Percentiles rank a stretch among this genome's conserved stretches.
phyloP scores from a whole-genome alignment of 2,329 filamentous ascomycete species.

The Chaetomiaceae sp. region DNA sequence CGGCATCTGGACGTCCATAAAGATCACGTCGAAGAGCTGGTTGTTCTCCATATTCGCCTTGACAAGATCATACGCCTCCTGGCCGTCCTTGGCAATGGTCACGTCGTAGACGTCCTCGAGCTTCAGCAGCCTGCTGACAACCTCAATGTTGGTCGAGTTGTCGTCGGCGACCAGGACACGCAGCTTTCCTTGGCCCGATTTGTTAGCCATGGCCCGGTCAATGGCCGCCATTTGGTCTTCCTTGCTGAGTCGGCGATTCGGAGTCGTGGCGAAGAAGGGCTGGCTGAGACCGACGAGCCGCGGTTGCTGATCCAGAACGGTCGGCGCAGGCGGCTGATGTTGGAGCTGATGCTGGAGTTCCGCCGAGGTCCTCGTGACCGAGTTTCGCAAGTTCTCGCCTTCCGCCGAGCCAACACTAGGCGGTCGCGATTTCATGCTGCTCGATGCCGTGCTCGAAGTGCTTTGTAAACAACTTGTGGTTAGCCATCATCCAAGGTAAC shows the following conservation, averaged over 20 bases:
- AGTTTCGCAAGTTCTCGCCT: slow-evolving; percentile 32
- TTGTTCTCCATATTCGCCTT: slow-evolving; percentile 73
- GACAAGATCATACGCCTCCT: slow-evolving; percentile 83
- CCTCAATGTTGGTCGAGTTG: slow-evolving; percentile 54
- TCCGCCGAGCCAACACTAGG: slow-evolving; percentile 42
- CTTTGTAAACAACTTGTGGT: slow-evolving; percentile 30
- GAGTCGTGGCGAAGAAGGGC: slow-evolving; percentile 64
- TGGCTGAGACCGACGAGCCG: slow-evolving; percentile 76
- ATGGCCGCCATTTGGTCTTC: slow-evolving; percentile 62
- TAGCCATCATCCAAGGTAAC: not conserved
- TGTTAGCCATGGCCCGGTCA: slow-evolving; percentile 58
- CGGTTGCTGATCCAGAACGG: slow-evolving; percentile 62
- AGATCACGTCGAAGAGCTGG: slow-evolving; percentile 76
- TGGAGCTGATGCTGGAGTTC: slow-evolving; percentile 22
- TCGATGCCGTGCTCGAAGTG: slow-evolving; percentile 50
- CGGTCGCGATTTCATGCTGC: slow-evolving; percentile 47
- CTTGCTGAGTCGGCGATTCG: slow-evolving; percentile 36
- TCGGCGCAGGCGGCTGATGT: slow-evolving; percentile 26
- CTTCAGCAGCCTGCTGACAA: slow-evolving; percentile 61
- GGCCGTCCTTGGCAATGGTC: slow-evolving; percentile 78
- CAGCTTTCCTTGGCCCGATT: slow-evolving; percentile 58
- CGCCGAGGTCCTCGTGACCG: slow-evolving; percentile 24
- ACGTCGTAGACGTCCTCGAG: slow-evolving; percentile 81
- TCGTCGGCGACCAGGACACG: slow-evolving; percentile 81
- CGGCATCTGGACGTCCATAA: slow-evolving; percentile 97